phyloP scores from a whole-genome alignment of 805 yeast species.

The Kazachstania viticola region DNA sequence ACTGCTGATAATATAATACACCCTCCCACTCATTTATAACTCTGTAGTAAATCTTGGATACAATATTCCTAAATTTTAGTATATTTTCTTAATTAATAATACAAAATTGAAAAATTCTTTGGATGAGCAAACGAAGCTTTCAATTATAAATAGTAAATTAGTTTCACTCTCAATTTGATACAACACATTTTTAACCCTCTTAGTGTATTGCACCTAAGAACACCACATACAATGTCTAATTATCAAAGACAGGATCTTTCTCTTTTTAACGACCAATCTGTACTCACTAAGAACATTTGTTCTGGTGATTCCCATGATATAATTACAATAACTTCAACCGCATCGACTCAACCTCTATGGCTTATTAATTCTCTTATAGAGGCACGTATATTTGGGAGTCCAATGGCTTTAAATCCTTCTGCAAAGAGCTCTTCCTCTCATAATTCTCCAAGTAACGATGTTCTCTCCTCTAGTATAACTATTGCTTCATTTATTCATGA shows the following conservation, averaged over 20 bases:
- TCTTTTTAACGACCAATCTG: slow-evolving; percentile 40
- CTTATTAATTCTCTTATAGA: slow-evolving; percentile 45
- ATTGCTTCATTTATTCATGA: slow-evolving; percentile 23
- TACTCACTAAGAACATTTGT: slow-evolving; percentile 23
- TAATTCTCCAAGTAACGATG: not conserved
- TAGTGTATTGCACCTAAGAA: too few relatives aligned
- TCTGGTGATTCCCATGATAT: slow-evolving; percentile 15
- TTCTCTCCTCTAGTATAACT: slow-evolving; percentile 12
- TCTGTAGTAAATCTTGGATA: too few relatives aligned
- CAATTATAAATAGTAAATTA: too few relatives aligned
- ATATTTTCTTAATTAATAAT: too few relatives aligned
- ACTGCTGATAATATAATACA: too few relatives aligned
- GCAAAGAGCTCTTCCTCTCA: slow-evolving; percentile 1
- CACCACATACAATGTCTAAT: slow-evolving; percentile 6
- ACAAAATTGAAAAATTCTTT: too few relatives aligned
- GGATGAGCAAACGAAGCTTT: too few relatives aligned
- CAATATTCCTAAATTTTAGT: too few relatives aligned
- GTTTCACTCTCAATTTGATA: too few relatives aligned
- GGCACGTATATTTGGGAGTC: slow-evolving; percentile 33
- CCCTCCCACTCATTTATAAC: too few relatives aligned
- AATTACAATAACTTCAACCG: slow-evolving; percentile 30
- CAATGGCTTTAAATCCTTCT: slow-evolving; percentile 30
- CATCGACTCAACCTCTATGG: slow-evolving; percentile 58
- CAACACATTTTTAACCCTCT: too few relatives aligned
- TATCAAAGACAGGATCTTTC: slow-evolving; percentile 48